Evolutionary conservation across 345 rosid species (phyloP), one percentile per base, ranked within the genome.

Genomic region (Brassica cretica): DNA sequence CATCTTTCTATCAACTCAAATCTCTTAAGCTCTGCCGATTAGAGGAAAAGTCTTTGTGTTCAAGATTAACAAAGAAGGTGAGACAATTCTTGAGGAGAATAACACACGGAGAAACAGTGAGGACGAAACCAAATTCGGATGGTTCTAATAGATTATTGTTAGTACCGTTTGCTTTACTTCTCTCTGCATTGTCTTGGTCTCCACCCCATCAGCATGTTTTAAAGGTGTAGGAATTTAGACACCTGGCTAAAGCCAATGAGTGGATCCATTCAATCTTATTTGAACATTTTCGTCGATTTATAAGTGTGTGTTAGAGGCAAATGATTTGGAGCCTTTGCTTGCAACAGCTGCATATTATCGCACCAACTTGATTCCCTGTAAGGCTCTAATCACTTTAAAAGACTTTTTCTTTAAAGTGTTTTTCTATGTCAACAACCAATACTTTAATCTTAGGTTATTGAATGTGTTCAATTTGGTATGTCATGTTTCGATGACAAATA

Each of bases 261-360:
- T 59, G 55, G 55, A 74, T 51, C 53, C 27, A 33, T 19, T 73
- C 76, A 16, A 58, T 58, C 63, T 21, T 58, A 21, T 58, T 58
- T 58, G 32, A 73, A 29, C 62, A 63, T 64, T 73, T 63, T 71
- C 51, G 44, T 49, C 0, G 3, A 64, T 51, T 33, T 8, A 29
- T 51, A 33, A 74, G 21, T 19, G 64, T 65, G 33, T 2, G 39
- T 74, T 74, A 74, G 14, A 35, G 78, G 39, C 37, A 19, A 65
- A 55, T 55, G 72, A 75, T 75, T 66, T 66, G 21, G 44, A 15
- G 8, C 19, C 27, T 56, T 74, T 74, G 66, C 66, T 75, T 75
- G 72, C 67, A 58, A 29, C 59, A 75, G 72, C 72, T 58, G 32
- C 66, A 25, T 5, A 18, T 49, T 64, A 46, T 18, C 24, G 1